phyloP scores from a whole-genome alignment of 176 grass and related monocot genomes.

The Metroxylon sagu region DNA sequence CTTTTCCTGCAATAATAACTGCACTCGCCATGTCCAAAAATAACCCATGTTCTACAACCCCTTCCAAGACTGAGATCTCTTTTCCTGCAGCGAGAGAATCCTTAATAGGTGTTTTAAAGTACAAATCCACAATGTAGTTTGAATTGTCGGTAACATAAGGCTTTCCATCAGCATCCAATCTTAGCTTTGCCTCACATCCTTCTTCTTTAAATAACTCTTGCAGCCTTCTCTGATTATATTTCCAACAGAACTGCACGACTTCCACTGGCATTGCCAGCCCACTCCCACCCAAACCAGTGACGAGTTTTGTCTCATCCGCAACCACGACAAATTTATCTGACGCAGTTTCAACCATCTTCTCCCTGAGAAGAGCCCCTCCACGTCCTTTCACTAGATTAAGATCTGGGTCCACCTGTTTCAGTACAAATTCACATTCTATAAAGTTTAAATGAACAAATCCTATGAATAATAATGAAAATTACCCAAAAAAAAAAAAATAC shows the following conservation, averaged over 20 bases:
- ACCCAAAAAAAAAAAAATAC: no score
- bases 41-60: conserved; percentile 87
- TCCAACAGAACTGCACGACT: conserved; percentile 99
- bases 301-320: conserved; percentile 82
- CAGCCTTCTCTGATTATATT: conserved; percentile 70
- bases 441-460: no score
- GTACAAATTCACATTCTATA: background rate
- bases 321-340: conserved; percentile 83
- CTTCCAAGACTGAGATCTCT: conserved; percentile 70
- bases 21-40: conserved; percentile 93
- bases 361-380: conserved; percentile 89
- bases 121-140: conserved; percentile 64
- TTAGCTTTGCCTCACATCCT: conserved; percentile 28
- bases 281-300: conserved; percentile 82
- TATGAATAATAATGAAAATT: no score
- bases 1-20: conserved; percentile 83
- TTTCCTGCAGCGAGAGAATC: conserved; percentile 62
- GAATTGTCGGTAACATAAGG: conserved; percentile 73
- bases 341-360: conserved; percentile 94
- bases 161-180: conserved; percentile 47
- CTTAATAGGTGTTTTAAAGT: conserved; percentile 87
- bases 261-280: conserved; percentile 95
- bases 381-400: conserved; percentile 95
- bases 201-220: conserved; percentile 63
- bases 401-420: conserved; percentile 80